Evolutionary conservation across 257 asterid species (phyloP).

Genomic region (Solanum lignicaule): DNA sequence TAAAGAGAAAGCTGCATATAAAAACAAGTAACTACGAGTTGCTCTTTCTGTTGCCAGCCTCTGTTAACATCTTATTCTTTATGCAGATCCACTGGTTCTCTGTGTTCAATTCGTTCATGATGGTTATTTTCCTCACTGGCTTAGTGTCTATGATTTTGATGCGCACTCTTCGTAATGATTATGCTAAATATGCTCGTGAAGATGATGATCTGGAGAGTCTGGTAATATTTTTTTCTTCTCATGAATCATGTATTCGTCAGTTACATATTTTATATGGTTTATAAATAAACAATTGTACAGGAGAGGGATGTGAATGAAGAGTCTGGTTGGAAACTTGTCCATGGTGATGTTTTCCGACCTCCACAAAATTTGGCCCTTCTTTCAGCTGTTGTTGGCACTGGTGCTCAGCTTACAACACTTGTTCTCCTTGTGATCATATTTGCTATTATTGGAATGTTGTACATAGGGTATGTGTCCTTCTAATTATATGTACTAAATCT

Average conservation of each 20-base stretch:
- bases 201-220: constrained; percentile 63
- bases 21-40: neutral
- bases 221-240: constrained; percentile 24
- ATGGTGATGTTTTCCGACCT: constrained; percentile 90
- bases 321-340: constrained; percentile 96
- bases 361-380: constrained; percentile 54
- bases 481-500: neutral
- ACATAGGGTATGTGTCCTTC: constrained; percentile 50
- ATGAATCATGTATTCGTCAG: neutral
- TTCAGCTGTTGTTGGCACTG: constrained; percentile 87
- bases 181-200: constrained; percentile 68
- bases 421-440: constrained; percentile 62
- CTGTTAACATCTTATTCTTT: constrained; percentile 1
- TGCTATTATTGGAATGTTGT: constrained; percentile 72
- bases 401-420: constrained; percentile 72
- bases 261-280: neutral
- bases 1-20: neutral
- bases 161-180: constrained; percentile 77
- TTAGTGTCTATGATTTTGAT: constrained; percentile 72
- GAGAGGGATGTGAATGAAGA: constrained; percentile 80
- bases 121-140: constrained; percentile 79
- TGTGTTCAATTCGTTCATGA: constrained; percentile 72
- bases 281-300: constrained; percentile 18
- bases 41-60: neutral
- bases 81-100: constrained; percentile 86